Percentiles rank a stretch among this genome's conserved stretches.
These are phyloP conservation scores for Pseudozyma flocculosa DNA, from an alignment of 1,284 basidiomycete genomes.

Conservation along the genomic window DNA sequence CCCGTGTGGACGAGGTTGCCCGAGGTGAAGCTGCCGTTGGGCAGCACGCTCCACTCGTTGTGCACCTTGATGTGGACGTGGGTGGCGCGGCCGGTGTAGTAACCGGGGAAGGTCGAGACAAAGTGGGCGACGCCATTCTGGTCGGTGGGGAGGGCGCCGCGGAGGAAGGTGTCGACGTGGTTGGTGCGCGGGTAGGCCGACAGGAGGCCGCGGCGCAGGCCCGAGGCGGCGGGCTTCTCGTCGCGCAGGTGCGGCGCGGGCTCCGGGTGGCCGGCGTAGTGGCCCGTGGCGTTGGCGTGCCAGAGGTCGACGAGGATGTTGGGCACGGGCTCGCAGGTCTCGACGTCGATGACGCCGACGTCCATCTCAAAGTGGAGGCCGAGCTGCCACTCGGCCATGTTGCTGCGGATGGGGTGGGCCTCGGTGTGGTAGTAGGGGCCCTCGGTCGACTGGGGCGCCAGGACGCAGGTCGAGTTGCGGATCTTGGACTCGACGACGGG, in stretches of 20 bases:
- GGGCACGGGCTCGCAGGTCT: constrained; percentile 70
- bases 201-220: constrained; percentile 58
- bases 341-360: constrained; percentile 72
- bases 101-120: constrained; percentile 70
- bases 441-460: constrained; percentile 60
- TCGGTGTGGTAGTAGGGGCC: constrained; percentile 62
- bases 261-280: constrained; percentile 62
- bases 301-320: constrained; percentile 74
- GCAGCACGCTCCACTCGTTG: constrained; percentile 58
- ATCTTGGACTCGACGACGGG: constrained; percentile 51
- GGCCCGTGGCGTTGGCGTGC: constrained; percentile 59
- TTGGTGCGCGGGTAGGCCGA: constrained; percentile 59
- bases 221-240: constrained; percentile 56
- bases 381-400: constrained; percentile 64
- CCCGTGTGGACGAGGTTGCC: constrained; percentile 63
- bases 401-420: constrained; percentile 62
- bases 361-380: constrained; percentile 65
- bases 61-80: constrained; percentile 60
- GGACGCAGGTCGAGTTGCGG: constrained; percentile 58
- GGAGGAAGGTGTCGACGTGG: constrained; percentile 63
- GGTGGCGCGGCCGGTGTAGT: constrained; percentile 61
- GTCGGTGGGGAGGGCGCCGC: constrained; percentile 71
- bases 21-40: constrained; percentile 61
- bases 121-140: constrained; percentile 69
- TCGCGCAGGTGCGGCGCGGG: constrained; percentile 57